Percentiles rank a stretch among this genome's conserved stretches.
These are phyloP conservation scores for Phialophora verrucosa DNA, from an alignment of 2,329 filamentous ascomycete genomes.

Conservation along the genomic window DNA sequence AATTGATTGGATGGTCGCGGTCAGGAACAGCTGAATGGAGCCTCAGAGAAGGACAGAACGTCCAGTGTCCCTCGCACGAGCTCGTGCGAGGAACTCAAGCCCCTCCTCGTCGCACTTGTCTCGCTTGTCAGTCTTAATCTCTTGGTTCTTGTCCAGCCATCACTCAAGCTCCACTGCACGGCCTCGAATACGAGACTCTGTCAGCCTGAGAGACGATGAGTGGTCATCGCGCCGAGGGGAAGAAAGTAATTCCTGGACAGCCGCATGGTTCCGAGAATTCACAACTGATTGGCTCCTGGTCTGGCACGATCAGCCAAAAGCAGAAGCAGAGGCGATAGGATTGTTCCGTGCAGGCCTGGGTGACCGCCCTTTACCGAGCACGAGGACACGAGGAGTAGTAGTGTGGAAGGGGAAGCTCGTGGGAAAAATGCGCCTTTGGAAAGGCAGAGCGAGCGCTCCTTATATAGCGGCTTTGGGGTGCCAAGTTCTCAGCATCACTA, in stretches of 20 bases:
- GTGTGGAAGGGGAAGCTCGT: slow-evolving; percentile 12
- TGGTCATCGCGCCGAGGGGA: background rate
- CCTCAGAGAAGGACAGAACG: background rate
- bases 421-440: slow-evolving; percentile 9
- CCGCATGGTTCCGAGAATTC: background rate
- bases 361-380: background rate
- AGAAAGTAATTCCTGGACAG: slow-evolving; percentile 1
- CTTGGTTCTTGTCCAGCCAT: background rate
- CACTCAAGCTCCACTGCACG: background rate
- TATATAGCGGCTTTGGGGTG: background rate
- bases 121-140: background rate
- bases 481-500: background rate
- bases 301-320: no score
- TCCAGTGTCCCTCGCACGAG: background rate
- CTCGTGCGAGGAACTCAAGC: background rate
- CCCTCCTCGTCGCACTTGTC: background rate
- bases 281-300: background rate
- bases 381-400: background rate
- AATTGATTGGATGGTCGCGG: background rate
- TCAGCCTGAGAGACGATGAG: background rate
- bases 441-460: slow-evolving; percentile 14
- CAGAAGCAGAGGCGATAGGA: no score
- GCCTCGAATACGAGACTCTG: background rate
- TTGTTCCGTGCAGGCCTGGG: background rate
- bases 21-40: background rate